Base-by-base conservation (phyloP, 2,329 filamentous ascomycete species). In the Diaporthe caulivora region DNA sequence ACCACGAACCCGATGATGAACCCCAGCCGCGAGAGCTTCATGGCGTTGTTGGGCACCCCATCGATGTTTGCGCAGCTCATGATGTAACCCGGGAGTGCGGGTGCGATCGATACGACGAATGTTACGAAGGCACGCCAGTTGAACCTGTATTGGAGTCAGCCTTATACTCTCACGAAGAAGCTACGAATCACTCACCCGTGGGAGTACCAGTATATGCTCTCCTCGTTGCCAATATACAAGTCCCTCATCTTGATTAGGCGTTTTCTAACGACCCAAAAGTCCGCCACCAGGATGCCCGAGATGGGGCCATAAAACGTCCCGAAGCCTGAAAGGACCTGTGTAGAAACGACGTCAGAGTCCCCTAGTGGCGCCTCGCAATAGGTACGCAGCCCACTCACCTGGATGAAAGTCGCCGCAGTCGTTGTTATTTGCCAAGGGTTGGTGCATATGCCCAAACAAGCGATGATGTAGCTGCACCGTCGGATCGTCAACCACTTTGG, bases 171-270 rank as follows among this genome's bases (percentile, higher is more conserved):
- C 29, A 34, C 3, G 29, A 26, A 29, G 18, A n/a, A 5, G 26
- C 21, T 5, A n/a, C n/a, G 11, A 11, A 5, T 17, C 9, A 70
- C 70, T 72, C 9, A 73, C 54, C 67, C 65, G 37, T 60, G 24
- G 8, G 3, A 44, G 65, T 74, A 77, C 76, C 76, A 77, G 70
- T 78, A 78, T 68, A 78, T 77, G 47, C 76, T 76, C n/a, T 54
- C 70, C 15, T 74, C 73, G 42, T 75, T 71, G 2, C 74, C 74
- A 11, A 70, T 69, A 57, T 77, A 78, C 17, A 77, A 57, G 40
- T 78, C 76, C 11, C 76, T 76, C 62, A 77, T 73, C 37, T 76
- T 77, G 71, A 75, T 76, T 21, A 72, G 68, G 37, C 74, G 74
- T 31, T 65, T 71, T 26, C 76, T 74, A 0, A 77, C 76, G 21